Percentiles rank a stretch among this genome's conserved stretches.
phyloP scores from a whole-genome alignment of 352 stramenopile genomes.

The Thraustotheca clavata region DNA sequence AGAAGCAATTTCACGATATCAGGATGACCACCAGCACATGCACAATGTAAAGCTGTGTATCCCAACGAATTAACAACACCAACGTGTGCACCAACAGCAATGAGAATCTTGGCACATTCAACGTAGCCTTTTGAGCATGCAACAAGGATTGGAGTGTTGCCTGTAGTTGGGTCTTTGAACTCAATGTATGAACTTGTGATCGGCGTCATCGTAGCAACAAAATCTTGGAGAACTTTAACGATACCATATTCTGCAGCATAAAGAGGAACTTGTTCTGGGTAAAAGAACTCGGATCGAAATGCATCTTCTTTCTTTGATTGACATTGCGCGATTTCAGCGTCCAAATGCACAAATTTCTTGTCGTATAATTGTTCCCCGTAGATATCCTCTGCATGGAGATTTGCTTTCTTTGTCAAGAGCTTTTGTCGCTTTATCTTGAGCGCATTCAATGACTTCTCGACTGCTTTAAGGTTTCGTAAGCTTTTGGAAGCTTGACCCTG shows the following conservation, averaged over 20 bases:
- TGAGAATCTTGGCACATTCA: constrained; percentile 22
- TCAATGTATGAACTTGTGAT: constrained; percentile 13
- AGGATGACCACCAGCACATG: neutral
- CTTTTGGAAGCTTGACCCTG: neutral
- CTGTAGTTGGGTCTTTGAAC: neutral
- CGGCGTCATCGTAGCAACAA: constrained; percentile 16
- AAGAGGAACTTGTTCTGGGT: neutral
- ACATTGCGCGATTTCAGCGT: neutral
- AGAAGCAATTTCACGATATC: constrained; percentile 15
- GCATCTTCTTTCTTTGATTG: neutral
- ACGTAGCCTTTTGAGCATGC: constrained; percentile 10
- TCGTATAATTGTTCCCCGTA: neutral
- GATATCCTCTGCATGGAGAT: neutral
- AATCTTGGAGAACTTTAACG: constrained; percentile 2
- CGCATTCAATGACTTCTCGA: neutral
- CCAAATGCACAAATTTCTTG: neutral
- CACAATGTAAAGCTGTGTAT: constrained; percentile 12
- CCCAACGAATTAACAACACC: constrained; percentile 1
- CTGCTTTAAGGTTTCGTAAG: neutral
- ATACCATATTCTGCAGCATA: neutral
- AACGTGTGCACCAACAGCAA: constrained; percentile 9
- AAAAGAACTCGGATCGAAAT: neutral
- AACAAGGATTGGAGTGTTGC: constrained; percentile 9
- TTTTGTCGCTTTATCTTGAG: neutral
- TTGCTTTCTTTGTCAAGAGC: constrained; percentile 7